These are phyloP conservation scores for Gilbertella persicaria DNA, from an alignment of 371 early-diverging fungal species.

Conservation along the genomic window DNA sequence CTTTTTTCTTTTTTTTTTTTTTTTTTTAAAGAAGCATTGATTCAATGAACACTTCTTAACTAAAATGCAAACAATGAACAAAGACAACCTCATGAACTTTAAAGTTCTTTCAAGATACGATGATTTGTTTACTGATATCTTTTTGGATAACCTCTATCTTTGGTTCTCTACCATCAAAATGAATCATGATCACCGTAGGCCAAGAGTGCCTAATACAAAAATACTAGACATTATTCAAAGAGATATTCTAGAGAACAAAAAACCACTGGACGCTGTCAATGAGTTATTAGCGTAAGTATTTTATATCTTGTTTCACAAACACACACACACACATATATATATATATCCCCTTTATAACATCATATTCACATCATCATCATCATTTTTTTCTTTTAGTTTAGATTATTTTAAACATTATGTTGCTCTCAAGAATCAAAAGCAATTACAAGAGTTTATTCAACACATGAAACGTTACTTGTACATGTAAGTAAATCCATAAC, in stretches of 20 bases:
- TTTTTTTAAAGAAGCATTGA: too few relatives aligned
- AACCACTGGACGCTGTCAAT: constrained; percentile 46
- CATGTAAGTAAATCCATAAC: constrained; percentile 37
- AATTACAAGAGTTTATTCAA: constrained; percentile 43
- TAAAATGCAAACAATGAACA: constrained; percentile 5
- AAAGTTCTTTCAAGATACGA: constrained; percentile 65
- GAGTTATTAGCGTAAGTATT: constrained; percentile 43
- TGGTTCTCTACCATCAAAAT: constrained; percentile 67
- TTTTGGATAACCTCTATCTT: constrained; percentile 64
- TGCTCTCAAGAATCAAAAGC: constrained; percentile 27
- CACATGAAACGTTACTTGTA: constrained; percentile 53
- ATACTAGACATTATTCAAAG: constrained; percentile 59
- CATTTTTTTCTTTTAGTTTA: constrained; percentile 27
- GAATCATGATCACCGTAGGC: constrained; percentile 38
- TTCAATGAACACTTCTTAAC: not conserved
- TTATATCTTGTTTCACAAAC: constrained; percentile 6
- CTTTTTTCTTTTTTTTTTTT: constrained; percentile 6
- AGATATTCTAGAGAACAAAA: constrained; percentile 42
- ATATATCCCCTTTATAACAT: not conserved
- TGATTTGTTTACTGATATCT: constrained; percentile 69
- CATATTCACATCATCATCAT: not conserved
- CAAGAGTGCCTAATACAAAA: constrained; percentile 34
- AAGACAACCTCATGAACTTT: constrained; percentile 38
- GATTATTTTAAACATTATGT: constrained; percentile 44
- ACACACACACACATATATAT: constrained; percentile 4